phyloP scores from a whole-genome alignment of 352 stramenopile genomes.

The Pythium guiyangense region DNA sequence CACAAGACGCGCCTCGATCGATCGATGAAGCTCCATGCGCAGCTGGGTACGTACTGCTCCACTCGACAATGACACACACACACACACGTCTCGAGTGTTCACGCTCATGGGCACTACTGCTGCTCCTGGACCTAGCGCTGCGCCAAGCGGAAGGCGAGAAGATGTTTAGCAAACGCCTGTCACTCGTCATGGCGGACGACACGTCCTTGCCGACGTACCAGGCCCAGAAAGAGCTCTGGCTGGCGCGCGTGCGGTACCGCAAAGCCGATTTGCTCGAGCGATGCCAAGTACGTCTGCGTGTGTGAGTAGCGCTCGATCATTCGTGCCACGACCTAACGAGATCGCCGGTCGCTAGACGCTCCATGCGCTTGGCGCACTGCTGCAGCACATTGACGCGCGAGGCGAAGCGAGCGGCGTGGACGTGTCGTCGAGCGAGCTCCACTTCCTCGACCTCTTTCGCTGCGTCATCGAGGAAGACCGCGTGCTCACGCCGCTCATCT shows the following conservation, averaged over 20 bases:
- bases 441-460: conserved; percentile 62
- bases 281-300: conserved; percentile 29
- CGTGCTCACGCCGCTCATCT: conserved; percentile 57
- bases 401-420: conserved; percentile 39
- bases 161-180: conserved; percentile 52
- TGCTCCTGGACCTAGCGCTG: conserved; percentile 25
- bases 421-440: conserved; percentile 45
- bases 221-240: conserved; percentile 46
- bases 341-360: conserved; percentile 27
- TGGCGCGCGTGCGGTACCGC: conserved; percentile 48
- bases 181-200: conserved; percentile 49
- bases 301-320: no score
- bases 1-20: conserved; percentile 28
- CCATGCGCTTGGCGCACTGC: conserved; percentile 33
- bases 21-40: conserved; percentile 45
- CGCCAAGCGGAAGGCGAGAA: conserved; percentile 58
- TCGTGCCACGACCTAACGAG: no score
- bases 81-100: background rate
- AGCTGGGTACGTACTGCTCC: conserved; percentile 24
- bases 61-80: conserved; percentile 2
- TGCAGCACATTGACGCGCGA: conserved; percentile 41
- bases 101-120: background rate
- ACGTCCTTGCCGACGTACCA: conserved; percentile 45
- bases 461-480: conserved; percentile 67
- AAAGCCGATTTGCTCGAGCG: conserved; percentile 56